Evolutionary conservation across 75 land plant species (phyloP).

Genomic region (Pseudotsuga menziesii): DNA sequence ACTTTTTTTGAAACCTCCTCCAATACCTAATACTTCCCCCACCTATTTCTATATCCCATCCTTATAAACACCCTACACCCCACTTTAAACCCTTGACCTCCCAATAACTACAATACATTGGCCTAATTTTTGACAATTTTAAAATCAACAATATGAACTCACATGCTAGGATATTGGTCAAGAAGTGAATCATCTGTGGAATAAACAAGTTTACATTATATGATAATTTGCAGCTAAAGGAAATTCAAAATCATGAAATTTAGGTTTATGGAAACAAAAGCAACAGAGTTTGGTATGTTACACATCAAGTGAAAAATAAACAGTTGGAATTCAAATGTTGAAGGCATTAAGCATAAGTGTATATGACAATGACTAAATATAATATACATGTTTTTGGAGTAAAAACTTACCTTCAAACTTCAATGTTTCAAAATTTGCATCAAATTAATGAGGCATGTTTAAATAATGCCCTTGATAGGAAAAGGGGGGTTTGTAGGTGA

Average conservation of each 20-base stretch:
- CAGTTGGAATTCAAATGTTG: neutral
- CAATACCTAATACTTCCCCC: too few relatives aligned
- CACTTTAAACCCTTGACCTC: too few relatives aligned
- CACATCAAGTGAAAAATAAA: neutral
- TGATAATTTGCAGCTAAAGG: neutral
- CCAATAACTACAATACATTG: too few relatives aligned
- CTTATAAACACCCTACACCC: too few relatives aligned
- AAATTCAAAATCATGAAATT: neutral
- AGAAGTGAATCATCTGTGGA: too few relatives aligned
- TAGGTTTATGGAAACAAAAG: neutral
- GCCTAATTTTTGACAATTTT: too few relatives aligned
- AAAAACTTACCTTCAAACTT: neutral
- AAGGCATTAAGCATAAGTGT: neutral
- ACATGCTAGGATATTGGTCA: too few relatives aligned
- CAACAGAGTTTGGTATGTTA: neutral
- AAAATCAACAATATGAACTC: too few relatives aligned
- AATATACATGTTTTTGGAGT: neutral
- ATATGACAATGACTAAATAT: neutral
- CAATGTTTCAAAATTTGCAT: neutral
- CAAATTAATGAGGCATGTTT: neutral
- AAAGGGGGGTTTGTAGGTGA: constrained; percentile 48
- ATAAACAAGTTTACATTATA: too few relatives aligned
- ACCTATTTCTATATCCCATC: too few relatives aligned
- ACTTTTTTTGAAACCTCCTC: too few relatives aligned
- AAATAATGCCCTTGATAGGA: constrained; percentile 15